Evolutionary conservation across 305 asterid species (phyloP).

Genomic region (Fraxinus sp.): DNA sequence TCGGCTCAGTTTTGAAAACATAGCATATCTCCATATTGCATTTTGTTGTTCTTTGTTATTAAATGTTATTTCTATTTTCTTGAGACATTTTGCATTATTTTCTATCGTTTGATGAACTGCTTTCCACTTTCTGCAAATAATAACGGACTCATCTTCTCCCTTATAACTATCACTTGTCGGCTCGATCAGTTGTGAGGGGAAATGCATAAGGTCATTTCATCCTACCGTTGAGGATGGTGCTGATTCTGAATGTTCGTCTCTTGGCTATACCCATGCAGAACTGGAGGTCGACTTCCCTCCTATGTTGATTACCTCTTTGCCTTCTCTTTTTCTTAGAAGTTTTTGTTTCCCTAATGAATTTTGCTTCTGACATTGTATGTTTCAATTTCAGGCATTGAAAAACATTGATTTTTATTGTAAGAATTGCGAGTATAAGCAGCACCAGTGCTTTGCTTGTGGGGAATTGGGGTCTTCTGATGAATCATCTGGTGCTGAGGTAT

Average conservation of each 20-base stretch:
- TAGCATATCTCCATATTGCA: neutral
- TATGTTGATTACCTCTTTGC: neutral
- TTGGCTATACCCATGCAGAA: conserved; percentile 53
- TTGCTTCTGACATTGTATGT: conserved; percentile 15
- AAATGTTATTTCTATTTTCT: neutral
- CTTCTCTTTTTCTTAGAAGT: neutral
- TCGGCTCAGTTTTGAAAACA: neutral
- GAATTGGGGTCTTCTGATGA: conserved; percentile 83
- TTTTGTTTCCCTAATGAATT: neutral
- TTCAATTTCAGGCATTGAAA: conserved; percentile 37
- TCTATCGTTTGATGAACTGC: neutral
- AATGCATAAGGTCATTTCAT: conserved; percentile 89
- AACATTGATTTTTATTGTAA: conserved; percentile 51
- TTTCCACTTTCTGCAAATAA: conserved; percentile 13
- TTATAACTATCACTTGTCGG: neutral
- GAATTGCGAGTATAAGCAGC: conserved; percentile 69
- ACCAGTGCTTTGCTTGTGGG: conserved; percentile 86
- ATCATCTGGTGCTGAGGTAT: conserved; percentile 74
- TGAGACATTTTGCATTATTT: conserved; percentile 5
- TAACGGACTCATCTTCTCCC: neutral
- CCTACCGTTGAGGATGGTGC: conserved; percentile 57
- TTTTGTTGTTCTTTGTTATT: neutral
- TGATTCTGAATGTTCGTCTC: conserved; percentile 58
- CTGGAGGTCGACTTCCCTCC: conserved; percentile 42
- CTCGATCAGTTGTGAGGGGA: conserved; percentile 76